A percentile compares a stretch with the other conserved stretches of the same genome.
Conservation (phyloP, 106 monocot species). For the Dendrobium officinale region DNA sequence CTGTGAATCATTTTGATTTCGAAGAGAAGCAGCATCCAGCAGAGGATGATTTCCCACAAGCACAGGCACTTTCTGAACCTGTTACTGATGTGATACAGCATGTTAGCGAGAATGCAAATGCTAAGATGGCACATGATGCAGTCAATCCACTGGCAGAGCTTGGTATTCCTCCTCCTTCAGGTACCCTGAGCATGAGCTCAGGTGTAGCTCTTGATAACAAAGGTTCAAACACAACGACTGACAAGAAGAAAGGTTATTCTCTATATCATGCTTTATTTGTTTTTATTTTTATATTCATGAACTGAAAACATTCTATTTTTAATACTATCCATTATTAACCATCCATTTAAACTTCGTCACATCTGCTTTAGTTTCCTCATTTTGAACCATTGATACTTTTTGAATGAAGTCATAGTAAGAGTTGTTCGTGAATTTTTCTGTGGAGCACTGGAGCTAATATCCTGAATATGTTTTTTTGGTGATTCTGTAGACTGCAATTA, state of each 20-base stretch:
- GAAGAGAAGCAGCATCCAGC: constrained; percentile 1
- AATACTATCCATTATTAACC: background rate
- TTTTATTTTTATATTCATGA: background rate
- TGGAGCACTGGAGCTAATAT: background rate
- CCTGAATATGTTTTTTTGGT: background rate
- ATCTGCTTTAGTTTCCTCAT: background rate
- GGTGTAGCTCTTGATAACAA: background rate
- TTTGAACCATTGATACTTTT: background rate
- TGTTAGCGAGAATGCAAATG: background rate
- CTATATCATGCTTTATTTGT: background rate
- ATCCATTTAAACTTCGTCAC: background rate
- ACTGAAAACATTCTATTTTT: background rate
- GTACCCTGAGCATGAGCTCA: background rate
- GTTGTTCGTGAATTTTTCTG: background rate
- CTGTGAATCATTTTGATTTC: background rate
- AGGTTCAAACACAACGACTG: background rate
- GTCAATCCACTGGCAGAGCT: background rate
- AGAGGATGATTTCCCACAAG: constrained; percentile 3
- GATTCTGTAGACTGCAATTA: constrained; percentile 54
- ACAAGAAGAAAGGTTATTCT: background rate
- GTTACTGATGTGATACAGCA: background rate
- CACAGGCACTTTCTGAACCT: background rate
- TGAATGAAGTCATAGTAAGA: background rate
- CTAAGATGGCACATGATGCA: background rate
- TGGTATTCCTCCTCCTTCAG: constrained; percentile 1